These are phyloP conservation scores for Fusarium citri DNA, from an alignment of 2,329 filamentous ascomycete genomes.

Conservation along the genomic window DNA sequence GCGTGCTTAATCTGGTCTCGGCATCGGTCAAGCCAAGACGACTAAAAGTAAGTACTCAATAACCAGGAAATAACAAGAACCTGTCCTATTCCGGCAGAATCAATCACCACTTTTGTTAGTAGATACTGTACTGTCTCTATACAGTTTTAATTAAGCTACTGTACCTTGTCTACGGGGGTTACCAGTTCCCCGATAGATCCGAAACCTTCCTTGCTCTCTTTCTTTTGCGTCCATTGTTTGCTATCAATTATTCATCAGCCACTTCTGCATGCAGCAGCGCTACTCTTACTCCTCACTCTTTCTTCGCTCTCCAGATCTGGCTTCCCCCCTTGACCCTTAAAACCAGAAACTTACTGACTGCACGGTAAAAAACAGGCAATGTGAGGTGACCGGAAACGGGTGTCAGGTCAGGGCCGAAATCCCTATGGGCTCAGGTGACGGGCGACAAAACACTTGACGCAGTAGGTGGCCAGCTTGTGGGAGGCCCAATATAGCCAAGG, in stretches of 20 bases:
- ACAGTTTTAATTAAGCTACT: not conserved
- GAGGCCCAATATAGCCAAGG: constrained; percentile 43
- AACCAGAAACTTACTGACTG: not conserved
- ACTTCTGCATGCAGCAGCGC: constrained; percentile 12
- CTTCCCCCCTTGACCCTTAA: not conserved
- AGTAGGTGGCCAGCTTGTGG: constrained; percentile 47
- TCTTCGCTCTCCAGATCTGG: not conserved
- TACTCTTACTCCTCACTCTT: not conserved
- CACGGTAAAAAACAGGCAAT: constrained; percentile 5
- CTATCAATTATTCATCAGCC: not conserved
- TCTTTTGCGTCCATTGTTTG: not conserved
- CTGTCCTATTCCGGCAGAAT: constrained; percentile 23
- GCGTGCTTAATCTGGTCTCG: constrained; percentile 9
- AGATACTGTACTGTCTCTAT: not conserved
- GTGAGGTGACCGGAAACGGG: constrained; percentile 18
- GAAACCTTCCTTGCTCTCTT: constrained; percentile 1
- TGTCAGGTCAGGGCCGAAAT: constrained; percentile 29
- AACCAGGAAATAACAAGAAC: constrained; percentile 11
- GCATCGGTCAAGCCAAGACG: constrained; percentile 10
- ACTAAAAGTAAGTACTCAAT: not conserved
- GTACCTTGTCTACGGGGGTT: constrained; percentile 10
- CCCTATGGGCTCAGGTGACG: constrained; percentile 47
- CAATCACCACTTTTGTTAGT: not conserved
- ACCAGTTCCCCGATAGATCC: constrained; percentile 31
- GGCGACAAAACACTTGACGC: constrained; percentile 48